Evolutionary conservation across 2,329 filamentous ascomycete genomes (phyloP), one percentile per base, ranked within the genome.

Genomic region (Epichloe baconii): DNA sequence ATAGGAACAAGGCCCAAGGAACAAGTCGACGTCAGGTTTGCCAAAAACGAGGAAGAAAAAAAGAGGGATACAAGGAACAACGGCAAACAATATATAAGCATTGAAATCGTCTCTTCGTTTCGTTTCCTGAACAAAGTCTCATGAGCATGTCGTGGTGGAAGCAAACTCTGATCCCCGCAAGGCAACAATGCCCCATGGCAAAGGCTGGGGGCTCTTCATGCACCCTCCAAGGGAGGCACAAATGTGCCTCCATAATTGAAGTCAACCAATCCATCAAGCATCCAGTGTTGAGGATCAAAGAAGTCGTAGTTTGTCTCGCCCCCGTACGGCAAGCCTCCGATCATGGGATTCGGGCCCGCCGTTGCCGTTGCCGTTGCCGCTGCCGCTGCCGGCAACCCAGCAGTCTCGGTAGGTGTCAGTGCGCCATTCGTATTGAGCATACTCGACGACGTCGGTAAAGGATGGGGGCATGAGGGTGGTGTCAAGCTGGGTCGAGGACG

Each of bases 281-380:
- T 88, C 90, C 90, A 96, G 65, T 91, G 88, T 60, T 95, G 76
- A 1, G 90, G 88, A 67, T 95, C 89, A 62, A 95, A 95, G 55
- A 94, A 88, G 65, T 95, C 87, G 65, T 89, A 89, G 59, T 82
- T 85, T 10, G 80, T 78, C 51, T 86, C 78, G 57, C 78, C 76
- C 55, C 86, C 84, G 58, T 76, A 74, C 55, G 79, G 66, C 34
- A 70, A 69, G 34, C 71, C 70, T 26, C 67, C 66, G 48, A 79
- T 69, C 62, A 79, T 71, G 59, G 68, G 70, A 56, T 70, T 72
- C 19, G 72, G 65, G 26, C 66, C 68, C 26, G 26, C 26, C 7
- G 26, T 26, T 26, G 26, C 26, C 26, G 23, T 6, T 23, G 23
- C 23, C 23, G 23, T 5, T 23, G 21, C 23, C 23, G 26, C 1